These are phyloP conservation scores for Guillardia theta DNA, from an alignment of 78 protist species.

Conservation along the genomic window DNA sequence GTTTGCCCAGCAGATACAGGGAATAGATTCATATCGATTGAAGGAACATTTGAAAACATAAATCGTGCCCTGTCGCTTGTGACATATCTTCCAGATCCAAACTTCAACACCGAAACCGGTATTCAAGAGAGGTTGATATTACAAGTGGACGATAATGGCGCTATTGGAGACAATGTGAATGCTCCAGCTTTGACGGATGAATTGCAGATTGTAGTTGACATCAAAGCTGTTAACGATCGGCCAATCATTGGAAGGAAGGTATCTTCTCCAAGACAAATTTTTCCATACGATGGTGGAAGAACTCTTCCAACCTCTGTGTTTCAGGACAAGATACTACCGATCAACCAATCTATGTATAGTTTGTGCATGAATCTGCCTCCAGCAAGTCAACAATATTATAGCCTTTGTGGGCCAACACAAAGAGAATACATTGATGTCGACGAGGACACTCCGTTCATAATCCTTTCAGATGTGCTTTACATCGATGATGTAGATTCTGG, in stretches of 20 bases:
- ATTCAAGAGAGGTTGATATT: not conserved
- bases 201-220: not conserved
- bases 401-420: not conserved
- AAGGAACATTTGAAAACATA: not conserved
- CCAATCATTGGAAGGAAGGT: not conserved
- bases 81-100: not conserved
- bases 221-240: not conserved
- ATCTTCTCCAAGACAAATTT: not conserved
- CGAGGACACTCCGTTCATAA: not conserved
- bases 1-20: not conserved
- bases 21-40: not conserved
- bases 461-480: not conserved
- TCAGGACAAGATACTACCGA: not conserved
- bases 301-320: not conserved
- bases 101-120: not conserved
- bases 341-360: not conserved
- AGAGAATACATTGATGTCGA: not conserved
- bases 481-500: not conserved
- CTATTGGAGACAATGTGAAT: not conserved
- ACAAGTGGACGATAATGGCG: not conserved
- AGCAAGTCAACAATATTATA: not conserved
- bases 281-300: not conserved
- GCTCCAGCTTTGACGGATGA: not conserved
- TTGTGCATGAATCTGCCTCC: not conserved
- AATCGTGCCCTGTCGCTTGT: not conserved